phyloP scores from a whole-genome alignment of 2,329 filamentous ascomycete genomes.

The Penicillium freii region DNA sequence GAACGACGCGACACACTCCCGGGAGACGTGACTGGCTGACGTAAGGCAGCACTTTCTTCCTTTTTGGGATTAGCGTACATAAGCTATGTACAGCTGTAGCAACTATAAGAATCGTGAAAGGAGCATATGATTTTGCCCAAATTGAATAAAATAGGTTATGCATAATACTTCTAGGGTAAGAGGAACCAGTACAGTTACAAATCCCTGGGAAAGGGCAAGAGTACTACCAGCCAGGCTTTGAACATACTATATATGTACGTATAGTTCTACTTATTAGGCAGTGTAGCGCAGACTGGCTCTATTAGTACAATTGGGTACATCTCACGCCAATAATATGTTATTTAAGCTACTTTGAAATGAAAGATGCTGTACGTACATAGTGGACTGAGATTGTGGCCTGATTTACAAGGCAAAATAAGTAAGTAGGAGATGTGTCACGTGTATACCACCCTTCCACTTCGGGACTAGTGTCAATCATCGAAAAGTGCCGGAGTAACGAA shows the following conservation, averaged over 20 bases:
- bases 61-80: slow-evolving; percentile 17
- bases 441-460: background rate
- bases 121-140: background rate
- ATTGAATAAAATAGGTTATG: background rate
- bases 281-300: background rate
- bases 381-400: background rate
- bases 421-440: background rate
- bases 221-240: background rate
- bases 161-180: background rate
- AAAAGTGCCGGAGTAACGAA: slow-evolving; percentile 22
- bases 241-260: background rate
- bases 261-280: background rate
- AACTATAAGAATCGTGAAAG: background rate
- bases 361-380: background rate
- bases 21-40: slow-evolving; percentile 28
- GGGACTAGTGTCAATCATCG: slow-evolving; percentile 21
- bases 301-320: background rate
- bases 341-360: background rate
- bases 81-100: background rate
- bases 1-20: slow-evolving; percentile 15
- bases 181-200: background rate
- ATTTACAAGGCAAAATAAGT: background rate
- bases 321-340: background rate
- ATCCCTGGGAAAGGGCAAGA: background rate
- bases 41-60: slow-evolving; percentile 14